Evolutionary conservation across 108 stramenopile genomes (phyloP).

Genomic region (Fragilaria crotonensis): DNA sequence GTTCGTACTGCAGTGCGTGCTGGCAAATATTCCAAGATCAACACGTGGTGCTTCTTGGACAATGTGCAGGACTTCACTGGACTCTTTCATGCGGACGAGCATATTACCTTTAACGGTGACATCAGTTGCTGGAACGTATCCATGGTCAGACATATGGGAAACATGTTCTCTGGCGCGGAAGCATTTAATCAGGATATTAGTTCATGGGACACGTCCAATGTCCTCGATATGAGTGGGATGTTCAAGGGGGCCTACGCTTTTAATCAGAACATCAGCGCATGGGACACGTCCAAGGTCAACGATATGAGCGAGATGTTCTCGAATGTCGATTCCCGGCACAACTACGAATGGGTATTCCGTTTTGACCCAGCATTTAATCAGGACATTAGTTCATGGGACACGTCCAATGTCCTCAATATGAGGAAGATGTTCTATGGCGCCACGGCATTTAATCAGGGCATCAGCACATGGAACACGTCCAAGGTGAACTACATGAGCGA

Average conservation of each 20-base stretch:
- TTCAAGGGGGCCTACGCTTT: constrained; percentile 23
- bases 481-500: constrained; percentile 13
- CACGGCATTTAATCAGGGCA: constrained; percentile 14
- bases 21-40: not conserved
- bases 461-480: constrained; percentile 27
- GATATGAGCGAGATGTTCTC: constrained; percentile 24
- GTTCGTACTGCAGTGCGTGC: too few relatives aligned
- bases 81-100: constrained; percentile 1
- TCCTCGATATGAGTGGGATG: constrained; percentile 19
- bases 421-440: constrained; percentile 23
- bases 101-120: not conserved
- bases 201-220: constrained; percentile 22
- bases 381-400: constrained; percentile 26
- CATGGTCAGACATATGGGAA: constrained; percentile 21
- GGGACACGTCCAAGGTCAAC: constrained; percentile 6
- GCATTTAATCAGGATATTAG: constrained; percentile 27
- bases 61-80: constrained; percentile 3
- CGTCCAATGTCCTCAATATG: constrained; percentile 20
- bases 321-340: too few relatives aligned
- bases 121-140: constrained; percentile 17
- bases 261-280: constrained; percentile 2
- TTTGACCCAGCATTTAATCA: constrained; percentile 17
- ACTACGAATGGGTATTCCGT: too few relatives aligned
- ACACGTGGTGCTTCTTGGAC: not conserved
- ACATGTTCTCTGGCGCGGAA: constrained; percentile 19